These are phyloP conservation scores for Oehlia diaphana DNA, from an alignment of 192 early-diverging fungal species.

Conservation along the genomic window DNA sequence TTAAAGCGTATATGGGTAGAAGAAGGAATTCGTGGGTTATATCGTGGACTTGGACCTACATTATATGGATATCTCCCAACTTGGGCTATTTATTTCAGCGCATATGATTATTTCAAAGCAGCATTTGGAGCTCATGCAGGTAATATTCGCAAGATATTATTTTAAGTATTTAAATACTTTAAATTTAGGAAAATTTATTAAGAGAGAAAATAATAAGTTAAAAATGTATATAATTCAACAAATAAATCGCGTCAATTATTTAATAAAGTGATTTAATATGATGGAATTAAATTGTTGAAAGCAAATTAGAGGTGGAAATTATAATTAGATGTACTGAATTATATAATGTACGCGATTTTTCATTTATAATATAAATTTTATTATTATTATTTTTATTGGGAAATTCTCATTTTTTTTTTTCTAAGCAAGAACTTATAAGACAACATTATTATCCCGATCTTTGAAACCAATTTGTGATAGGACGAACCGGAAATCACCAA, in stretches of 20 bases:
- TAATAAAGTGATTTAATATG: background rate
- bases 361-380: background rate
- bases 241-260: background rate
- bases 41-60: slow-evolving; percentile 85
- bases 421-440: slow-evolving; percentile 11
- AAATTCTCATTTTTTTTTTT: background rate
- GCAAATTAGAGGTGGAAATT: background rate
- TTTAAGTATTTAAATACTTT: background rate
- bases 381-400: background rate
- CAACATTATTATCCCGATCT: slow-evolving; percentile 3
- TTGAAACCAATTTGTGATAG: slow-evolving; percentile 15
- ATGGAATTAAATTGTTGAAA: background rate
- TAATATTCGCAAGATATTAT: background rate
- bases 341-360: background rate
- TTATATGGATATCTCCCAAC: slow-evolving; percentile 88
- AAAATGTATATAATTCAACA: background rate
- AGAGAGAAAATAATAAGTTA: background rate
- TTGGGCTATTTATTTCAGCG: slow-evolving; percentile 91
- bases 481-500: slow-evolving; percentile 15
- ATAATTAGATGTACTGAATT: background rate
- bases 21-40: slow-evolving; percentile 87
- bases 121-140: background rate
- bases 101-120: slow-evolving; percentile 80
- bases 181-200: background rate
- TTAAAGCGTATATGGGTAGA: slow-evolving; percentile 71